Base-by-base conservation (phyloP, 306 rosid species). In the Cotoneaster glaucophyllus region DNA sequence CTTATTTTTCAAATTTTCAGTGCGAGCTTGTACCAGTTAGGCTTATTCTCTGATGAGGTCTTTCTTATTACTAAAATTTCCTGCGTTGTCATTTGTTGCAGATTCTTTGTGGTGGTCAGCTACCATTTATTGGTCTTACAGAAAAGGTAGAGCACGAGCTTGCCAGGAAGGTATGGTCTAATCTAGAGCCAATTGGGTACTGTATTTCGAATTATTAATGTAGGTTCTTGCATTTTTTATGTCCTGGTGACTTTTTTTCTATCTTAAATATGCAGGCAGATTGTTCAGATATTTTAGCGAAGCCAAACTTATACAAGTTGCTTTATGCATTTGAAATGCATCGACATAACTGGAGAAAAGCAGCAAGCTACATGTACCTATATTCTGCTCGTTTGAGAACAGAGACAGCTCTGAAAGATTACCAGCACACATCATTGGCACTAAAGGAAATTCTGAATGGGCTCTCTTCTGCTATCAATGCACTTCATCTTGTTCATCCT, bases 81-180 rank as follows among this genome's bases (percentile, higher is more conserved):
- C 18, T 70, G 9, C 1, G 6, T 56, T 67, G 74, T 76, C 34
- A 41, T 78, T 37, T 5, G 52, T 69, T 61, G 74, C 91, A 94
- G 98, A 87, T 95, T 87, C 91, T 95, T 69, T 95, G 93, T 84
- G 84, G 92, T 64, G 92, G 89, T 85, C 88, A 87, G 79, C 91
- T 95, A 70, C 98, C 98, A 52, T 91, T 87, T 79, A 87, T 89
- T 85, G 97, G 97, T 79, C 87, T 95, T 76, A 87, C 81, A 79
- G 98, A 92, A 81, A 95, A 89, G 84, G 95, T 92, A n/a, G 98
- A 95, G 85, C 96, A 92, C 78, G 98, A 95, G 92, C 97, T 95
- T 85, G 86, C 88, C 53, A 85, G 96, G 96, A 95, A 95, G 98
- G 98, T 94, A 84, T 77, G 57, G 67, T 69, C 29, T 79, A 59